phyloP scores from a whole-genome alignment of 2,329 filamentous ascomycete genomes.

The Beauveria sp. region DNA sequence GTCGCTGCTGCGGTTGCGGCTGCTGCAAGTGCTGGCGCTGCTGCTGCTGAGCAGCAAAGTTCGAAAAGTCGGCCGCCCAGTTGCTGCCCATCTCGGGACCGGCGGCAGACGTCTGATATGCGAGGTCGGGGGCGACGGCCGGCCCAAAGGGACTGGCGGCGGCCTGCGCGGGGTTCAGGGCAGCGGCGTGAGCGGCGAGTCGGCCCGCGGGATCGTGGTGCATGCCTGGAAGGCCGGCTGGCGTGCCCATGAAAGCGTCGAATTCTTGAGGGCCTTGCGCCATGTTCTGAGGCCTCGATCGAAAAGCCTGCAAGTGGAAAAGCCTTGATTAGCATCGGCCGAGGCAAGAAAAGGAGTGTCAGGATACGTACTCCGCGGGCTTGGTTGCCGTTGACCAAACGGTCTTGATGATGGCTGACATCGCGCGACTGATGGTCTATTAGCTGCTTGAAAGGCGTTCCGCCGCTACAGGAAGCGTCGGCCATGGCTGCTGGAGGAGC shows the following conservation, averaged over 20 bases:
- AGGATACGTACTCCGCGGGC: slow-evolving; percentile 23
- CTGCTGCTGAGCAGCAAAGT: slow-evolving; percentile 20
- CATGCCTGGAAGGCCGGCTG: slow-evolving; percentile 21
- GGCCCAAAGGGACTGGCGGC: slow-evolving; percentile 7
- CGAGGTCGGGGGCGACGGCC: slow-evolving; percentile 17
- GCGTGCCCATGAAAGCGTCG: slow-evolving; percentile 27
- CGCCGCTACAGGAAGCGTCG: slow-evolving; percentile 34
- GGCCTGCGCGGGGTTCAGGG: slow-evolving; percentile 22
- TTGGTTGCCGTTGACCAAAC: slow-evolving; percentile 25
- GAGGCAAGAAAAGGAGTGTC: background rate
- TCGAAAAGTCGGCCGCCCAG: slow-evolving; percentile 32
- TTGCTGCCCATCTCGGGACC: slow-evolving; percentile 19
- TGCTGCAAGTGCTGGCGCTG: background rate
- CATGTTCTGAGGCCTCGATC: slow-evolving; percentile 22
- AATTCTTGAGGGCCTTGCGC: slow-evolving; percentile 25
- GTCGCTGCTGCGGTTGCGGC: slow-evolving; percentile 18
- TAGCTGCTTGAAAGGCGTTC: slow-evolving; percentile 35
- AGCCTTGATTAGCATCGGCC: background rate
- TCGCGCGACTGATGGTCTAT: slow-evolving; percentile 35
- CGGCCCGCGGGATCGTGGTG: slow-evolving; percentile 27
- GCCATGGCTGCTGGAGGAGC: slow-evolving; percentile 23
- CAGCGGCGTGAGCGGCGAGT: slow-evolving; percentile 27
- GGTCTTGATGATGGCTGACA: slow-evolving; percentile 33
- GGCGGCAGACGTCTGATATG: slow-evolving; percentile 18
- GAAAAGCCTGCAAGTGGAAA: slow-evolving; percentile 26